A percentile compares a stretch with the other conserved stretches of the same genome.
Conservation (phyloP, 2,329 filamentous ascomycete species). For the Aspergillus sp. region DNA sequence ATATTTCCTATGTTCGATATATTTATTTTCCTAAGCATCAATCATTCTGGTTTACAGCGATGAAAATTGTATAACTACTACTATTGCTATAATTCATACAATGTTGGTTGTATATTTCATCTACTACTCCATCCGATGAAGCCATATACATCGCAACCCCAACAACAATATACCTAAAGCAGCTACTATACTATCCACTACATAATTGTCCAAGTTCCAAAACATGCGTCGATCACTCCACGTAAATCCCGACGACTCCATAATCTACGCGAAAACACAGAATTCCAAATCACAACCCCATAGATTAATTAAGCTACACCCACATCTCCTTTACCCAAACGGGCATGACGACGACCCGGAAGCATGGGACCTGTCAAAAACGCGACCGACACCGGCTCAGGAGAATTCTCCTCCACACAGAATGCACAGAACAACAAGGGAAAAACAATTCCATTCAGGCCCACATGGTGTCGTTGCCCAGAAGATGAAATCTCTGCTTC, state of each 20-base stretch:
- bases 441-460: neutral
- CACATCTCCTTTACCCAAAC: neutral
- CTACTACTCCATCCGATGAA: neutral
- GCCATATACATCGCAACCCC: neutral
- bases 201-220: neutral
- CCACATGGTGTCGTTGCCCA: neutral
- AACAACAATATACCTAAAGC: neutral
- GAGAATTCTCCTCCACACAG: neutral
- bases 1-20: slow-evolving; percentile 3
- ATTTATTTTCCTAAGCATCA: neutral
- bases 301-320: neutral
- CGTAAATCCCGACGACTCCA: neutral
- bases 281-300: slow-evolving; percentile 8
- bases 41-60: neutral
- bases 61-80: too few relatives aligned
- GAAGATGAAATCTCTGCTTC: neutral
- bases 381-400: neutral
- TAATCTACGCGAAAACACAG: neutral
- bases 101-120: too few relatives aligned
- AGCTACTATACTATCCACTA: neutral
- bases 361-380: slow-evolving; percentile 4
- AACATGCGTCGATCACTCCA: neutral
- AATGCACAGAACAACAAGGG: neutral
- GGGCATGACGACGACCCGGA: neutral
- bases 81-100: too few relatives aligned